Evolutionary conservation across 108 stramenopile species (phyloP).

Genomic region (Cyclotella choctawhatcheeana): DNA sequence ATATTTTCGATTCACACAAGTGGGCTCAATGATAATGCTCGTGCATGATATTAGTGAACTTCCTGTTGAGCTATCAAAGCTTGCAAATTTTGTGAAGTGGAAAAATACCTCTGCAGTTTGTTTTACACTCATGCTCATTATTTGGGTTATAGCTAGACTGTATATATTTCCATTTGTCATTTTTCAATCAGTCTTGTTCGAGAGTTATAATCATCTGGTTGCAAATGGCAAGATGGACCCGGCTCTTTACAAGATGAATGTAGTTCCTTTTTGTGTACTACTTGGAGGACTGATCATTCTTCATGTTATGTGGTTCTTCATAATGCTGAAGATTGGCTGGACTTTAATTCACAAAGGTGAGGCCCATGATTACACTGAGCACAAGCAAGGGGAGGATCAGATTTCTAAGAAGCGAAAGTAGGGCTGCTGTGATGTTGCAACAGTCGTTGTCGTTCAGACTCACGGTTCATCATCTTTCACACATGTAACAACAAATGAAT

Average conservation of each 20-base stretch:
- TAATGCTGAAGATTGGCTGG: constrained; percentile 83
- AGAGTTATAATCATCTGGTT: constrained; percentile 60
- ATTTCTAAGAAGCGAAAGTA: constrained; percentile 12
- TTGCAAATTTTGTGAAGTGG: constrained; percentile 92
- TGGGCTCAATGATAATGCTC: constrained; percentile 84
- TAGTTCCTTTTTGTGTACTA: constrained; percentile 58
- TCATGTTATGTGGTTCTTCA: constrained; percentile 81
- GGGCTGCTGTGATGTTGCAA: background rate
- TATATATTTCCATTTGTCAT: constrained; percentile 80
- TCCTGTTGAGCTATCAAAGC: constrained; percentile 86
- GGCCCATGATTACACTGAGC: constrained; percentile 84
- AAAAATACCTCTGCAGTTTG: constrained; percentile 77
- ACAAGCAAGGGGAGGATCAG: constrained; percentile 79
- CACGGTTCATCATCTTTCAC: no score
- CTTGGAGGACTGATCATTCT: constrained; percentile 67
- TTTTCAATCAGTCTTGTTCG: constrained; percentile 56
- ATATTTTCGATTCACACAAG: constrained; percentile 68
- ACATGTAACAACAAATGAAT: background rate
- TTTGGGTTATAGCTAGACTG: constrained; percentile 76
- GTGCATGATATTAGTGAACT: constrained; percentile 89
- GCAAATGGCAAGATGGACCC: constrained; percentile 41
- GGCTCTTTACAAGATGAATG: constrained; percentile 62
- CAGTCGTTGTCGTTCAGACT: background rate
- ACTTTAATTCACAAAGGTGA: constrained; percentile 76
- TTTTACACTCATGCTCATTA: constrained; percentile 75